Percentiles rank a stretch among this genome's conserved stretches.
phyloP scores from a whole-genome alignment of 2,329 filamentous ascomycete species.

The Aspergillus neoniger region DNA sequence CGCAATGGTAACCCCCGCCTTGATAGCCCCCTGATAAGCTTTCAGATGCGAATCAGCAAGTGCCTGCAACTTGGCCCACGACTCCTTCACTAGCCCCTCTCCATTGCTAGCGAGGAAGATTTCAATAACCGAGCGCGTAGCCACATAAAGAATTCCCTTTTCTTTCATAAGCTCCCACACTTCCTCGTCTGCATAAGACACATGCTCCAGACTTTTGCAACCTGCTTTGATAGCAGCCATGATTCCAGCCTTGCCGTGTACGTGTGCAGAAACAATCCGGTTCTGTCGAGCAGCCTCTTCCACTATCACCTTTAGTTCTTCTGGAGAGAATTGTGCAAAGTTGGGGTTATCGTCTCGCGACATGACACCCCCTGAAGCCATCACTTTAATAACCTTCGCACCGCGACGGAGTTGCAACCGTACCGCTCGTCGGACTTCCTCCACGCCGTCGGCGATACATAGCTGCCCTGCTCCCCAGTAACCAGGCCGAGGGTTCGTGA shows the following conservation, averaged over 20 bases:
- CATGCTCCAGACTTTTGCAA: slow-evolving; percentile 5
- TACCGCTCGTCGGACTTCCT: slow-evolving; percentile 2
- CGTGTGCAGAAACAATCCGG: slow-evolving; percentile 2
- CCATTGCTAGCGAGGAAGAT: neutral
- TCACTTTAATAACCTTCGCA: slow-evolving; percentile 5
- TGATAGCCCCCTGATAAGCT: slow-evolving; percentile 2
- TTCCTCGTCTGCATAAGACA: slow-evolving; percentile 6
- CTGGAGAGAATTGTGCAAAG: slow-evolving; percentile 1
- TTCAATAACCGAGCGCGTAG: neutral
- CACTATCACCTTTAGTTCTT: neutral
- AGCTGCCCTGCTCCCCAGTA: slow-evolving; percentile 1
- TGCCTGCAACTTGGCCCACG: neutral
- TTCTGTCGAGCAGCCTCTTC: neutral
- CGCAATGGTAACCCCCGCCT: slow-evolving; percentile 4
- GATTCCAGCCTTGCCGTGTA: slow-evolving; percentile 1
- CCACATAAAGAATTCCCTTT: neutral
- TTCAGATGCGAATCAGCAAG: neutral
- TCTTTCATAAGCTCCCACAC: slow-evolving; percentile 3
- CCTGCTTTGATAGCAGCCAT: slow-evolving; percentile 1
- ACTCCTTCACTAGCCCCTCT: neutral
- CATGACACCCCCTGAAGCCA: slow-evolving; percentile 5
- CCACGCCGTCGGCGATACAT: slow-evolving; percentile 1
- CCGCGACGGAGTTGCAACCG: slow-evolving; percentile 1
- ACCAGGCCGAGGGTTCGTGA: neutral
- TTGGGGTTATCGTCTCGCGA: slow-evolving; percentile 3